A percentile compares a stretch with the other conserved stretches of the same genome.
Evolutionary conservation across 768 basidiomycete species (phyloP).

Genomic region (Pleurotus tuoliensis): DNA sequence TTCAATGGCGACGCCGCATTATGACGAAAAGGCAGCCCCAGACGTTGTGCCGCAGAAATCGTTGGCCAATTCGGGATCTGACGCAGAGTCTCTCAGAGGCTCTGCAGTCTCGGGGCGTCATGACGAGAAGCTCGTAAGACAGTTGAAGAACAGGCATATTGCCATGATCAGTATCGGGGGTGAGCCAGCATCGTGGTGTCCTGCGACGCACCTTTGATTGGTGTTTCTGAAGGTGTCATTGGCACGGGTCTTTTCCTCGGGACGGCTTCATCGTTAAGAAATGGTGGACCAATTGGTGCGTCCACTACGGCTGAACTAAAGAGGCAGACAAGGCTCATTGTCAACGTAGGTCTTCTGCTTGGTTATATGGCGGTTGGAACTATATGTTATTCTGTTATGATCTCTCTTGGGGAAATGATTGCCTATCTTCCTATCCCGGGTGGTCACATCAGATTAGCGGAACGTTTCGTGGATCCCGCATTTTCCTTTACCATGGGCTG

Average conservation of each 20-base stretch:
- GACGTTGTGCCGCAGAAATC: background rate
- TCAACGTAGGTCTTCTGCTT: conserved; percentile 52
- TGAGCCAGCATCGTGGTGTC: background rate
- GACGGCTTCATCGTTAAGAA: conserved; percentile 41
- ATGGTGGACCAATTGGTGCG: conserved; percentile 68
- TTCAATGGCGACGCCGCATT: background rate
- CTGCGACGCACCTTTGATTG: background rate
- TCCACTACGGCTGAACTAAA: no score
- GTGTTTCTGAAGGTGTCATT: conserved; percentile 5
- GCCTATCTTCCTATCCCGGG: conserved; percentile 77
- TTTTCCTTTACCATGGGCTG: conserved; percentile 30
- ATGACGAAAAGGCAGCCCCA: conserved; percentile 4
- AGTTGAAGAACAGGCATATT: conserved; percentile 74
- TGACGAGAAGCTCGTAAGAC: conserved; percentile 42
- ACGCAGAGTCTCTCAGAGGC: conserved; percentile 17
- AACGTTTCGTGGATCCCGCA: conserved; percentile 77
- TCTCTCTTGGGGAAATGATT: conserved; percentile 61
- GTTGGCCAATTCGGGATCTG: conserved; percentile 11
- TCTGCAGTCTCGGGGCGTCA: background rate
- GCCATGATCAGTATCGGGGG: conserved; percentile 69
- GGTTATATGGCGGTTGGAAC: conserved; percentile 66
- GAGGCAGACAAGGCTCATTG: background rate
- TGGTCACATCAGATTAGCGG: conserved; percentile 76
- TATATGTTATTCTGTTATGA: conserved; percentile 71
- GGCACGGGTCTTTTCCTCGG: conserved; percentile 63